Evolutionary conservation across 768 basidiomycete genomes (phyloP), one percentile per base, ranked within the genome.

Genomic region (Kwoniella europaea): DNA sequence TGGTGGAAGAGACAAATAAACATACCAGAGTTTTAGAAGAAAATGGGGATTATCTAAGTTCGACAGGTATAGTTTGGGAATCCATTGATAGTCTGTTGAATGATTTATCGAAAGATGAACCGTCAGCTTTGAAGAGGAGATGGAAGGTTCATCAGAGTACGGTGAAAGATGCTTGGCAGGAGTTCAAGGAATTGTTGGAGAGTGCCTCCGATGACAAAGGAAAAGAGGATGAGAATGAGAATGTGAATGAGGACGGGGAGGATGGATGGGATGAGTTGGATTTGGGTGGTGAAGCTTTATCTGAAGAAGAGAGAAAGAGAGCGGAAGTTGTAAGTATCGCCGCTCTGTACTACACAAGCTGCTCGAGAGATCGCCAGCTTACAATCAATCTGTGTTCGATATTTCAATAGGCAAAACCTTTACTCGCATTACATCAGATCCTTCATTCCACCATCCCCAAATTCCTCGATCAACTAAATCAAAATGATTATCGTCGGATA

Each of bases 11-110:
- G 27, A 15, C 71, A 10, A 61, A 60, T 20, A 44, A 61, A 22
- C 68, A 75, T 43, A 61, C 79, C 1, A 35, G 67, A 7, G 44
- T 42, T 1, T n/a, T 55, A 63, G 46, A 57, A 18, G 53, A 65
- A 18, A 69, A 70, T 16, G 62, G 63, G 18, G 69, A 73, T 22
- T 81, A 81, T 54, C 63, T 80, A 1, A 41, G 71, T 42, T 69
- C 77, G 18, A 81, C 79, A 9, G 80, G 74, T 18, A 63, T 71
- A 60, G 71, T 81, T 10, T 81, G 80, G 80, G 76, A 77, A n/a
- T 58, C 72, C 3, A 74, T 77, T 35, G 78, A 78, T 42, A 59
- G 27, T 16, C 42, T 76, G 24, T 27, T 50, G 12, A 59, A 54
- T 3, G 65, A 57, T 24, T 18, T 73, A 1, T 72, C 76, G 5